phyloP scores from a whole-genome alignment of 495 filamentous ascomycete genomes.

The Penicillium paradoxum region DNA sequence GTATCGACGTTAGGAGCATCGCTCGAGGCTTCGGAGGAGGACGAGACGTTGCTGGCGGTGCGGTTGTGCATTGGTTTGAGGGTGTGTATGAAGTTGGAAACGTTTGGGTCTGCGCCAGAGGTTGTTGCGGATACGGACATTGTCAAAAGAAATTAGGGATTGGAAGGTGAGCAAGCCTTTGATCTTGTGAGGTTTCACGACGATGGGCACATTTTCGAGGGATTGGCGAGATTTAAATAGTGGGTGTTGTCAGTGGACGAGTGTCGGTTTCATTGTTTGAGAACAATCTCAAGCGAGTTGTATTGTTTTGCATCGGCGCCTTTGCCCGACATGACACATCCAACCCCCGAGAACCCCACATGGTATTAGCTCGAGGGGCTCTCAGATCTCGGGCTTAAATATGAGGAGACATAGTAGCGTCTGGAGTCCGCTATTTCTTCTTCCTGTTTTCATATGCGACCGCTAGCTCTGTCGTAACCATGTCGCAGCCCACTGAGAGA shows the following conservation, averaged over 20 bases:
- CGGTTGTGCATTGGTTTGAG: conserved; percentile 3
- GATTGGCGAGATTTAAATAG: background rate
- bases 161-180: background rate
- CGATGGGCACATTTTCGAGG: background rate
- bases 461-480: background rate
- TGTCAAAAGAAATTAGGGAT: conserved; percentile 1
- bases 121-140: conserved; percentile 10
- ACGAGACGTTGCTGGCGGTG: background rate
- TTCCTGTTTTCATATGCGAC: background rate
- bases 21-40: conserved; percentile 3
- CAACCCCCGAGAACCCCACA: background rate
- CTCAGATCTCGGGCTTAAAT: background rate
- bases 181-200: background rate
- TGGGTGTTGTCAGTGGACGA: background rate
- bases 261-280: conserved; percentile 5
- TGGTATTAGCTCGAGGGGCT: background rate
- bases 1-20: conserved; percentile 18
- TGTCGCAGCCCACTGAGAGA: conserved; percentile 24
- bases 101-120: conserved; percentile 12
- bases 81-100: background rate
- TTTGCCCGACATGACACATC: conserved; percentile 2
- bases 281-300: conserved; percentile 2
- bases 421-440: background rate
- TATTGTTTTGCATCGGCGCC: conserved; percentile 2
- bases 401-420: background rate